Base-by-base conservation (phyloP, 768 basidiomycete species). In the Phanerochaete carnosa region DNA sequence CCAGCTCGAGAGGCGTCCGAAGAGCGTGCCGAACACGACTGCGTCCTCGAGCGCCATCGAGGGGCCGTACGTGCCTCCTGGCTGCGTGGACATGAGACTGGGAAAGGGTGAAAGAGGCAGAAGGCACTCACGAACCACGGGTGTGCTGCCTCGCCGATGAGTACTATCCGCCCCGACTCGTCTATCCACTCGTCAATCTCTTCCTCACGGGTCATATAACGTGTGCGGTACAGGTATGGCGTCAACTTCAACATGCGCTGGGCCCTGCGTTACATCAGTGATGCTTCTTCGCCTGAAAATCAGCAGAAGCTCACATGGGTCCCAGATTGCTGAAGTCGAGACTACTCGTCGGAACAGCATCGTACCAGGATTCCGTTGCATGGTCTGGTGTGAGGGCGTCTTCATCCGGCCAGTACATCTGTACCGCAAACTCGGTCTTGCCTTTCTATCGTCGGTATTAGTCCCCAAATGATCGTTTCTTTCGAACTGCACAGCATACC, bases 81-180 rank as follows among this genome's bases (percentile, higher is more conserved):
- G 84, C 86, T 87, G 60, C 8, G 28, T 50, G 59, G 45, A 26
- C 45, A 1, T 26, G 28, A 50, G 23, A n/a, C 33, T 11, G 25
- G 43, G 39, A 30, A n/a, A 19, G 9, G 65, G 63, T 54, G 47
- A 19, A 33, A 35, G 33, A 39, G 15, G 16, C 25, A 51, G 15
- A 55, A 33, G 26, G 13, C 5, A 73, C 79, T 58, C 64, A 82
- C 85, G 67, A 82, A 72, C 35, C 83, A 70, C 15, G 85, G 82
- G 69, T 87, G 85, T 0, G 82, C 84, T 1, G 85, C 84, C 57
- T 86, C 83, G 52, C 85, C 87, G n/a, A 85, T 76, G 16, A 87
- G 70, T 16, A 82, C 77, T 23, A 82, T 70, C 53, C 77, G 74
- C 8, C 79, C 81, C 22, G 70, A 68, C 12, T 79, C 74, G 64